These are phyloP conservation scores for Fusarium redolens DNA, from an alignment of 2,329 filamentous ascomycete species.

Conservation along the genomic window DNA sequence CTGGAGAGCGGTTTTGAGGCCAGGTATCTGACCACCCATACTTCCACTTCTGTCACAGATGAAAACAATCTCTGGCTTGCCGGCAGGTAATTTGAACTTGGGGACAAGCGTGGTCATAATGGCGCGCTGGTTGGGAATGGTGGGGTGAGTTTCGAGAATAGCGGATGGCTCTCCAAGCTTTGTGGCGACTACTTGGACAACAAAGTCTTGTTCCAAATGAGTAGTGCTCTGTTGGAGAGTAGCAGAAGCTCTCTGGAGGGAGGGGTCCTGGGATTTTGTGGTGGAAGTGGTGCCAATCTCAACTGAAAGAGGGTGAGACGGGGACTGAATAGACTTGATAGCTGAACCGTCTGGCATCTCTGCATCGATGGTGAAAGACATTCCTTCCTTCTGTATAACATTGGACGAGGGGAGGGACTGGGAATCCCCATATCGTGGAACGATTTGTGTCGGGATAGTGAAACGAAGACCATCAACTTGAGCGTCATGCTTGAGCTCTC, in stretches of 20 bases:
- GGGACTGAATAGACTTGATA: slow-evolving; percentile 73
- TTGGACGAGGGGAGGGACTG: slow-evolving; percentile 10
- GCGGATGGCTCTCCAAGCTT: slow-evolving; percentile 71
- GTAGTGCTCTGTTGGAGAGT: slow-evolving; percentile 64
- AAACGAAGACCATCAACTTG: slow-evolving; percentile 75
- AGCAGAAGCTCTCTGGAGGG: slow-evolving; percentile 70
- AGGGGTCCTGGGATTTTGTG: slow-evolving; percentile 58
- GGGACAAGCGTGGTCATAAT: slow-evolving; percentile 79
- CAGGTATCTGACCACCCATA: slow-evolving; percentile 66
- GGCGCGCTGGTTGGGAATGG: slow-evolving; percentile 69
- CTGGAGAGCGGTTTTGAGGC: slow-evolving; percentile 66
- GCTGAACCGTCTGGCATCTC: slow-evolving; percentile 64
- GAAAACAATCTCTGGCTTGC: slow-evolving; percentile 74
- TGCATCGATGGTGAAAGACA: slow-evolving; percentile 50
- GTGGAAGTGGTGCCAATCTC: slow-evolving; percentile 67
- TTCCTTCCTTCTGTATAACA: slow-evolving; percentile 20
- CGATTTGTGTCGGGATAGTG: slow-evolving; percentile 74
- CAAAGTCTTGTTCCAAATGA: slow-evolving; percentile 72
- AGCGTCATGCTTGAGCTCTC: slow-evolving; percentile 78
- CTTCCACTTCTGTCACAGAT: slow-evolving; percentile 78
- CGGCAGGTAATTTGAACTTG: slow-evolving; percentile 70
- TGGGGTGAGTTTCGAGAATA: slow-evolving; percentile 73
- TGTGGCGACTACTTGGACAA: slow-evolving; percentile 72
- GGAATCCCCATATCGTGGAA: slow-evolving; percentile 69
- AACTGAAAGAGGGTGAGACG: slow-evolving; percentile 75